Evolutionary conservation across 2,329 filamentous ascomycete genomes (phyloP).

Genomic region (Pyrenochaeta sp.): DNA sequence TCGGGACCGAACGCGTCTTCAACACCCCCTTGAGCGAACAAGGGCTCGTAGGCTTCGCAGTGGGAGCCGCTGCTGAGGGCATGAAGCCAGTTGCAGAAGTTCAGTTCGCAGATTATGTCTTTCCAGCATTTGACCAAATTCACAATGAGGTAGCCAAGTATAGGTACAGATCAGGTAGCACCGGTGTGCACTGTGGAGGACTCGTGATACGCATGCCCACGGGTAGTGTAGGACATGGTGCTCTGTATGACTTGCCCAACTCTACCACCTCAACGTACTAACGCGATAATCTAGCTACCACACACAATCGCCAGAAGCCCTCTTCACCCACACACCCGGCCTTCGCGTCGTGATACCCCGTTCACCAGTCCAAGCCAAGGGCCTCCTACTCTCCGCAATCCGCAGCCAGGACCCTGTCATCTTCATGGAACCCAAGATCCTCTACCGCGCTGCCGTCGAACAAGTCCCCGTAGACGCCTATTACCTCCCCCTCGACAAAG

Average conservation of each 20-base stretch:
- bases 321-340: conserved; percentile 89
- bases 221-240: conserved; percentile 89
- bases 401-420: conserved; percentile 84
- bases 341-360: conserved; percentile 85
- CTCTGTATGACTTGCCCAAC: conserved; percentile 59
- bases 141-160: conserved; percentile 94
- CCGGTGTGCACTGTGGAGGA: conserved; percentile 68
- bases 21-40: conserved; percentile 96
- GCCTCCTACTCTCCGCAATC: conserved; percentile 79
- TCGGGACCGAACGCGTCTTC: conserved; percentile 89
- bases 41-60: conserved; percentile 91
- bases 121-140: conserved; percentile 90
- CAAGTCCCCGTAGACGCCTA: conserved; percentile 85
- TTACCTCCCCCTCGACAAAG: conserved; percentile 83
- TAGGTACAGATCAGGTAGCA: conserved; percentile 74
- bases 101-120: conserved; percentile 95
- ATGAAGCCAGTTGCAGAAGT: conserved; percentile 95
- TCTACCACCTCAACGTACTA: conserved; percentile 5
- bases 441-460: conserved; percentile 91
- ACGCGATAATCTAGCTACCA: conserved; percentile 66
- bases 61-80: conserved; percentile 87
- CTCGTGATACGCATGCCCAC: conserved; percentile 90
- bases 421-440: conserved; percentile 93
- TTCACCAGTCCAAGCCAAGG: conserved; percentile 88
- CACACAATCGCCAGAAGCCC: conserved; percentile 85